Evolutionary conservation across 192 early-diverging fungal genomes (phyloP).

Genomic region (Thoreauomyces humboldtii): DNA sequence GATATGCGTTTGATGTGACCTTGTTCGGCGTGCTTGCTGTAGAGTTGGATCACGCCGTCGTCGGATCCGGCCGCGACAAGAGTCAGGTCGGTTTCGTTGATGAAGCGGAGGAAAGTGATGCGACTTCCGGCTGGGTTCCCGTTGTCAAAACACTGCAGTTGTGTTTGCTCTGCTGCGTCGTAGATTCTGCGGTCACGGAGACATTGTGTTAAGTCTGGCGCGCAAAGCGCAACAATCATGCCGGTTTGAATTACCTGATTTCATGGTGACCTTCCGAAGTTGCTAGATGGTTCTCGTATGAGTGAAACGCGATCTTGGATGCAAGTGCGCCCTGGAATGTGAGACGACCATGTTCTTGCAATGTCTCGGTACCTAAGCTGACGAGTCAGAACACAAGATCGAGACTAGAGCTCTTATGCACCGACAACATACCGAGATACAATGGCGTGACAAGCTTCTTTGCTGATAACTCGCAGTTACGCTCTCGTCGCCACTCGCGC

Average conservation of each 20-base stretch:
- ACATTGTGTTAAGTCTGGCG: neutral
- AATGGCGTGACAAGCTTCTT: neutral
- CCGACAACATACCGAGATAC: neutral
- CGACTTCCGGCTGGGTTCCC: slow-evolving; percentile 64
- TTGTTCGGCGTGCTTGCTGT: slow-evolving; percentile 62
- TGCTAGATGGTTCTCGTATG: slow-evolving; percentile 81
- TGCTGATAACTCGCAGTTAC: slow-evolving; percentile 46
- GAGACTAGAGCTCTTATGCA: too few species aligned
- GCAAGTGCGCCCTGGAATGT: slow-evolving; percentile 7
- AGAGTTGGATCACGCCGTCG: slow-evolving; percentile 76
- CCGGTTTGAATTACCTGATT: neutral
- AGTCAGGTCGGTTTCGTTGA: slow-evolving; percentile 88
- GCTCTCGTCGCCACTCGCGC: slow-evolving; percentile 65
- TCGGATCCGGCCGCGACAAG: slow-evolving; percentile 77
- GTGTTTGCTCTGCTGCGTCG: slow-evolving; percentile 65
- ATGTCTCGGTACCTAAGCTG: neutral
- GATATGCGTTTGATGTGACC: slow-evolving; percentile 63
- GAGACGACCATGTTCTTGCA: neutral
- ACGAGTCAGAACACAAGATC: neutral
- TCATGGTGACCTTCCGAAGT: slow-evolving; percentile 60
- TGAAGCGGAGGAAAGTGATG: slow-evolving; percentile 75
- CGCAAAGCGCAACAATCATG: neutral
- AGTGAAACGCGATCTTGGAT: slow-evolving; percentile 63
- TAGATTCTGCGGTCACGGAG: slow-evolving; percentile 37
- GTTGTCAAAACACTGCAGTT: slow-evolving; percentile 67